Percentiles rank a stretch among this genome's conserved stretches.
Conservation (phyloP, 352 stramenopile genomes). For the Pythium chondricola region DNA sequence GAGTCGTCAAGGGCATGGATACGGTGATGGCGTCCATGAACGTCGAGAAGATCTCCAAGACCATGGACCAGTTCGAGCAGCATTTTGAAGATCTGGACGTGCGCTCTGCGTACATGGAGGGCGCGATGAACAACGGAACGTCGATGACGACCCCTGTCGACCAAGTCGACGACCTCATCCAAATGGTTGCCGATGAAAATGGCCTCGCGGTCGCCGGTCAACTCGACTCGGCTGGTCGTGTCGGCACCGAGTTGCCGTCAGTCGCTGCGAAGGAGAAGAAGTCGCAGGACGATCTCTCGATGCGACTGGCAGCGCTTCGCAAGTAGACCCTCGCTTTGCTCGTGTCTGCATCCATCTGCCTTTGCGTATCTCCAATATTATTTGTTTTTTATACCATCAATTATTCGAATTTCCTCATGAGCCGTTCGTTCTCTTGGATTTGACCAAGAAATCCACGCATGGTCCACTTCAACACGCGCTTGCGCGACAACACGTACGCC, state of each 20-base stretch:
- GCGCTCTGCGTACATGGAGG: slow-evolving; percentile 96
- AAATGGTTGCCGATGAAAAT: slow-evolving; percentile 97
- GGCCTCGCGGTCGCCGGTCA: slow-evolving; percentile 93
- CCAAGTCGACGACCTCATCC: slow-evolving; percentile 96
- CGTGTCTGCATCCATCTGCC: too few species aligned
- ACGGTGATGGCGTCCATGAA: slow-evolving; percentile 96
- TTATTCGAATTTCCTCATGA: too few species aligned
- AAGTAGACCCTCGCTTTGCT: too few species aligned
- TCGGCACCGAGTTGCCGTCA: slow-evolving; percentile 72
- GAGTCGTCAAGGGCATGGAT: slow-evolving; percentile 96
- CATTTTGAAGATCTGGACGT: slow-evolving; percentile 99
- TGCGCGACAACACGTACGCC: slow-evolving; percentile 80
- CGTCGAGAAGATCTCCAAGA: slow-evolving; percentile 95
- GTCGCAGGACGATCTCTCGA: slow-evolving; percentile 76
- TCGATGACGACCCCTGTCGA: slow-evolving; percentile 94
- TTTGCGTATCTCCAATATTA: too few species aligned
- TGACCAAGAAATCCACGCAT: too few species aligned
- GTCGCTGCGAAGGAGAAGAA: slow-evolving; percentile 77
- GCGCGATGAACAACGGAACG: slow-evolving; percentile 95
- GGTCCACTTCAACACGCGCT: slow-evolving; percentile 70
- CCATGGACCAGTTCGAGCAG: slow-evolving; percentile 98
- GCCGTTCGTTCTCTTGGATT: too few species aligned
- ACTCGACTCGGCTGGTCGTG: slow-evolving; percentile 88
- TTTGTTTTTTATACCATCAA: too few species aligned
- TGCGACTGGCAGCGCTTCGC: slow-evolving; percentile 71